These are phyloP conservation scores for Aspergillus quadricinctus DNA, from an alignment of 2,329 filamentous ascomycete genomes.

Conservation along the genomic window DNA sequence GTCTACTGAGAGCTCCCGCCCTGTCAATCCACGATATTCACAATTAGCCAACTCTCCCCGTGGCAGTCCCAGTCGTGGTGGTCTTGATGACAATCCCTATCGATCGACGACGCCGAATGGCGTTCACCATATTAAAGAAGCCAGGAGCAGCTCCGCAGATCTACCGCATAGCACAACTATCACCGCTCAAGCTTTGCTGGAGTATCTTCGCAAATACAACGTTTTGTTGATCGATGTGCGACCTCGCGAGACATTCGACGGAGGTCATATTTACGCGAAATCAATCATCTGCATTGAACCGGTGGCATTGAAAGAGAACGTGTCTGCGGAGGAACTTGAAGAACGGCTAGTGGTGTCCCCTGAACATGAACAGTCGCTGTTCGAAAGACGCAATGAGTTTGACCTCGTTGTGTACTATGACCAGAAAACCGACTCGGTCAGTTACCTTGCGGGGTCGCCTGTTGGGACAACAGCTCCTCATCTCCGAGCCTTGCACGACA, in stretches of 20 bases:
- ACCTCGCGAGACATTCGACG: constrained; percentile 72
- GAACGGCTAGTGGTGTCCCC: constrained; percentile 47
- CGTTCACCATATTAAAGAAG: constrained; percentile 32
- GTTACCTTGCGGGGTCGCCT: constrained; percentile 50
- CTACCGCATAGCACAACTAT: constrained; percentile 58
- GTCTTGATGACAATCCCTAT: constrained; percentile 40
- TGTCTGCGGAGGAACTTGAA: constrained; percentile 60
- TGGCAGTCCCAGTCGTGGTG: constrained; percentile 31
- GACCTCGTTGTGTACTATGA: constrained; percentile 93
- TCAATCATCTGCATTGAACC: constrained; percentile 89
- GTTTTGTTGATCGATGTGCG: constrained; percentile 85
- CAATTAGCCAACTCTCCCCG: constrained; percentile 30
- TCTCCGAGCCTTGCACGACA: constrained; percentile 71
- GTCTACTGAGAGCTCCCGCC: constrained; percentile 39
- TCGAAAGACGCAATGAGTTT: constrained; percentile 68
- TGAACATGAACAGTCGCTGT: constrained; percentile 64
- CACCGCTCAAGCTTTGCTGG: constrained; percentile 64
- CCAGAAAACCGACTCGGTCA: constrained; percentile 57
- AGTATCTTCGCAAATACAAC: constrained; percentile 61
- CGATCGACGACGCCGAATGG: constrained; percentile 43
- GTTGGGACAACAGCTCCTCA: constrained; percentile 48
- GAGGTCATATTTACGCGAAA: constrained; percentile 80
- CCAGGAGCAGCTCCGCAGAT: constrained; percentile 43
- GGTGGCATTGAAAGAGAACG: constrained; percentile 64
- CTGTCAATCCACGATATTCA: constrained; percentile 35